phyloP scores from a whole-genome alignment of 108 stramenopile genomes.

The Pseudonitzschia pungens region DNA sequence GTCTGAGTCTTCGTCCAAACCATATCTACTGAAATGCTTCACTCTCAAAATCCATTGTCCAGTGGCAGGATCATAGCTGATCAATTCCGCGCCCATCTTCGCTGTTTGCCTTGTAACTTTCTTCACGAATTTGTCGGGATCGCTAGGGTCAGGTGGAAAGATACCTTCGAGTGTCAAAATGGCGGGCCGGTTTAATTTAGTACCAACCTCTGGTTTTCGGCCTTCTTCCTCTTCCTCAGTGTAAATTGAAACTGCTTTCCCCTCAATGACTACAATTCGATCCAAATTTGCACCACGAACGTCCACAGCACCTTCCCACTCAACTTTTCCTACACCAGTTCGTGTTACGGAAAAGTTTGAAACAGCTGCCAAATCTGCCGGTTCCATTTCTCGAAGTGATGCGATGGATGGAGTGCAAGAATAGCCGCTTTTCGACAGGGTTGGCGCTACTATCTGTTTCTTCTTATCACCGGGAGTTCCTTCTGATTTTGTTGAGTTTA shows the following conservation, averaged over 20 bases:
- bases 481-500: slow-evolving; percentile 29
- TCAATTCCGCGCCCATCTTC: slow-evolving; percentile 80
- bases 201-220: slow-evolving; percentile 76
- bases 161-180: slow-evolving; percentile 77
- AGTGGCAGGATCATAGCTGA: slow-evolving; percentile 66
- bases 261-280: slow-evolving; percentile 72
- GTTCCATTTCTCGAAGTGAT: slow-evolving; percentile 59
- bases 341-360: slow-evolving; percentile 70
- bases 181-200: slow-evolving; percentile 89
- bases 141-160: slow-evolving; percentile 61
- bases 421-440: slow-evolving; percentile 82
- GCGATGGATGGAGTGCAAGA: slow-evolving; percentile 67
- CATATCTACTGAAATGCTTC: slow-evolving; percentile 93
- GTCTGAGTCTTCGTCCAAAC: slow-evolving; percentile 63
- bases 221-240: slow-evolving; percentile 69
- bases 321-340: slow-evolving; percentile 77
- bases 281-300: slow-evolving; percentile 86
- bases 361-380: slow-evolving; percentile 91
- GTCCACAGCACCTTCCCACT: slow-evolving; percentile 94
- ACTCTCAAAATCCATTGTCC: slow-evolving; percentile 92
- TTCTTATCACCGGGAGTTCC: slow-evolving; percentile 9
- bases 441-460: slow-evolving; percentile 43
- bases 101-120: slow-evolving; percentile 59
- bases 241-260: slow-evolving; percentile 86
- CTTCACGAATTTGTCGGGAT: slow-evolving; percentile 53